Base-by-base conservation (phyloP, 805 yeast species). In the Zygoascus biomembranicola region DNA sequence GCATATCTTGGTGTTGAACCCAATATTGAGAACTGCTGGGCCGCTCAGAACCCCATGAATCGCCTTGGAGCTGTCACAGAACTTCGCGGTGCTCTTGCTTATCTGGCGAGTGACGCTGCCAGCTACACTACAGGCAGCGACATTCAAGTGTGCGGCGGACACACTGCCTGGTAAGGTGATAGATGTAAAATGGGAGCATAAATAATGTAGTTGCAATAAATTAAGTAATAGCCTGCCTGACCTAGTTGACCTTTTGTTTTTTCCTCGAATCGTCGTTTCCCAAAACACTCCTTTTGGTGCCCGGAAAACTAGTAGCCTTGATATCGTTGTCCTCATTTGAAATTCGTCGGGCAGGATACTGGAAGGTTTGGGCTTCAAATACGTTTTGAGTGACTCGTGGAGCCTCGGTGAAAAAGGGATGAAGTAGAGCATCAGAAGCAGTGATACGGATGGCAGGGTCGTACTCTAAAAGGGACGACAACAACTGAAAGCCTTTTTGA, bases 311-410 rank as follows among this genome's bases (percentile, higher is more conserved):
- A 14, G 66, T 61, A 1, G 76, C 64, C 56, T 65, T 73, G 46
- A 89, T 88, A 68, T 90, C 96, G 59, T 82, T 83, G 66, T 90
- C 96, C 62, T 87, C 95, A 19, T 87, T 84, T 61, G 88, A 87
- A 32, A 92, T 89, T 61, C 96, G 78, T 59, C 99, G 75, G 32
- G 82, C 78, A 1, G 99, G 98, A 65, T 94, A 94, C 59, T 80
- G 82, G 63, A 82, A 76, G 41, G 74, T 77, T 54, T 84, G 77
- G 0, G 87, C 85, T 55, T 84, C 89, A 68, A 94, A 94, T 1
- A 94, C 92, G 63, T 89, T 87, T 26, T 77, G 82, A 18, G 77
- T 71, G 0, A 89, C 89, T 59, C 74, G 74, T 0, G 95, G 87
- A 31, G 73, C 69, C 52, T 85, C 92, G 41, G 79, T 70, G 64